phyloP scores from a whole-genome alignment of 2,329 filamentous ascomycete genomes.

The Colletotrichum gigasporum region DNA sequence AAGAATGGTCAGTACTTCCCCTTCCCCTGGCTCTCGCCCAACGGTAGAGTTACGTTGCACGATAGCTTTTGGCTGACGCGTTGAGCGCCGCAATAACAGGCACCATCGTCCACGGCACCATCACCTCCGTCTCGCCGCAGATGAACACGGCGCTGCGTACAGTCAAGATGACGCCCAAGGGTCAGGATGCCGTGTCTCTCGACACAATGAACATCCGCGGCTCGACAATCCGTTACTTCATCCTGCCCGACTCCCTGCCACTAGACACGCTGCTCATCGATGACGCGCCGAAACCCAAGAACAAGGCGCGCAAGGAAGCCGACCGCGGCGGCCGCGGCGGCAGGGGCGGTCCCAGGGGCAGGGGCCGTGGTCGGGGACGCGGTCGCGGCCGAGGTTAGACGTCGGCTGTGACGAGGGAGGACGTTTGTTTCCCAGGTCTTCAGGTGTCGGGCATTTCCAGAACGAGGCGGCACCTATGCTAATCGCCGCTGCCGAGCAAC shows the following conservation, averaged over 20 bases:
- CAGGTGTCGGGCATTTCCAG: too few species aligned
- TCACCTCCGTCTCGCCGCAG: constrained; percentile 94
- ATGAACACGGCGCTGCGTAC: constrained; percentile 98
- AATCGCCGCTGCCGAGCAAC: too few species aligned
- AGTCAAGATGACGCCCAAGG: constrained; percentile 94
- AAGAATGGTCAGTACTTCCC: constrained; percentile 80
- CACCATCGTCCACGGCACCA: constrained; percentile 96
- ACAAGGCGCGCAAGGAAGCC: constrained; percentile 96
- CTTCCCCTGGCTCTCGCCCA: neutral
- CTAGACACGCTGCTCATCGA: constrained; percentile 96
- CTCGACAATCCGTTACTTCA: constrained; percentile 95
- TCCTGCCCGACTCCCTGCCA: constrained; percentile 93
- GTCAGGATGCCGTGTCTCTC: constrained; percentile 85
- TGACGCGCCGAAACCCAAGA: constrained; percentile 98
- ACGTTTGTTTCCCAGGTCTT: neutral
- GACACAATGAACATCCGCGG: constrained; percentile 98
- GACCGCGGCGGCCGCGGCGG: constrained; percentile 66
- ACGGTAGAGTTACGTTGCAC: too few species aligned
- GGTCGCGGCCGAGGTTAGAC: constrained; percentile 48
- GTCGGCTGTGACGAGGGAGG: neutral
- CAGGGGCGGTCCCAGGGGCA: constrained; percentile 59
- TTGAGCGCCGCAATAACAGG: constrained; percentile 61
- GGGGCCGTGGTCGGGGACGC: constrained; percentile 61
- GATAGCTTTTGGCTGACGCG: constrained; percentile 1
- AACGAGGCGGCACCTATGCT: too few species aligned